phyloP scores from a whole-genome alignment of 345 rosid species.

The Hibiscus mutabilis region DNA sequence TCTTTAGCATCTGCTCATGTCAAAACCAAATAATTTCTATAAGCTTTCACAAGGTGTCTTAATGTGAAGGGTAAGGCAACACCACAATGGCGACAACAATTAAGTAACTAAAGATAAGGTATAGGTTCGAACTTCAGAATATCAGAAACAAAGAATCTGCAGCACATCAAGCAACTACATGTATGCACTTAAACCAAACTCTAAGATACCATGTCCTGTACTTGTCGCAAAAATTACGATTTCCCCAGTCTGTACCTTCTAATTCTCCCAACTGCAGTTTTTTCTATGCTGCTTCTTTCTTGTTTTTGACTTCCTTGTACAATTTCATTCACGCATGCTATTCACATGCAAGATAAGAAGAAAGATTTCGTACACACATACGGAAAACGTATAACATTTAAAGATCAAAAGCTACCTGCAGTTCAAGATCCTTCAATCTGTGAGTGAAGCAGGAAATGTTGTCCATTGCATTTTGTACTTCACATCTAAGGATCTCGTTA shows the following conservation, averaged over 20 bases:
- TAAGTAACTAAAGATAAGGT: neutral
- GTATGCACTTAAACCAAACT: neutral
- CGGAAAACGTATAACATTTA: neutral
- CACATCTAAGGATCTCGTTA: constrained; percentile 62
- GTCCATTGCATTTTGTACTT: constrained; percentile 66
- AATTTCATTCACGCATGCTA: neutral
- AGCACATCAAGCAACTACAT: constrained; percentile 1
- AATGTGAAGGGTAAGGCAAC: neutral
- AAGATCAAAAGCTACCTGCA: constrained; percentile 45
- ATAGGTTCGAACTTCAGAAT: neutral
- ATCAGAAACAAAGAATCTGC: neutral
- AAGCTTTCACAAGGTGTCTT: neutral
- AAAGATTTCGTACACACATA: neutral
- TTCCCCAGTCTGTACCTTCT: neutral
- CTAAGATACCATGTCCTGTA: neutral
- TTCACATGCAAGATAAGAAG: neutral
- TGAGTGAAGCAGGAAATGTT: constrained; percentile 56
- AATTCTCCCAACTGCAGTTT: neutral
- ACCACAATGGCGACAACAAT: neutral
- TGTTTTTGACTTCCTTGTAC: neutral
- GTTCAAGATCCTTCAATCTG: constrained; percentile 70
- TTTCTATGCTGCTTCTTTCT: no score
- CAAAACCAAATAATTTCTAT: neutral
- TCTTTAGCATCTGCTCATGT: constrained; percentile 56
- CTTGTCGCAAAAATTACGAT: neutral